phyloP scores from a whole-genome alignment of 495 filamentous ascomycete species.

The Neurospora cerealis region DNA sequence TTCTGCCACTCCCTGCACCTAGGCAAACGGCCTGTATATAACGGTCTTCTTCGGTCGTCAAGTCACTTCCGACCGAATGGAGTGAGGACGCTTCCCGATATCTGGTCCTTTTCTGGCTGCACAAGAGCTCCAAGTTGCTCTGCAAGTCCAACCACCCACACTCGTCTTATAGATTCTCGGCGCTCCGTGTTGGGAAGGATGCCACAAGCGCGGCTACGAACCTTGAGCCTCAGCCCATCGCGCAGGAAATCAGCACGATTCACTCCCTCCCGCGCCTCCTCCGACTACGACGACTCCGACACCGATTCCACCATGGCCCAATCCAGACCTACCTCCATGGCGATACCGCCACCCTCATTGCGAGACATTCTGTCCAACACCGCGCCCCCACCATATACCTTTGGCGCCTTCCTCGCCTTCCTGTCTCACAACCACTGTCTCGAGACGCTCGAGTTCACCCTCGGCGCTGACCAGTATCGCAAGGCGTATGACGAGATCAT shows the following conservation, averaged over 20 bases:
- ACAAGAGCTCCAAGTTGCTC: conserved; percentile 6
- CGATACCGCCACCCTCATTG: conserved; percentile 64
- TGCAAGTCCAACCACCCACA: background rate
- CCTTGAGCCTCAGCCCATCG: conserved; percentile 27
- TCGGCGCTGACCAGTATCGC: conserved; percentile 87
- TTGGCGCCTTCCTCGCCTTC: conserved; percentile 93
- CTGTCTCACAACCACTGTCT: conserved; percentile 96
- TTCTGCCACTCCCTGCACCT: conserved; percentile 15
- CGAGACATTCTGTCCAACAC: conserved; percentile 80
- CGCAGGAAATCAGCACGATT: conserved; percentile 27
- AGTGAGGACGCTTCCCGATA: conserved; percentile 12
- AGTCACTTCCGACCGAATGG: conserved; percentile 7
- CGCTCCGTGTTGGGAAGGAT: conserved; percentile 26
- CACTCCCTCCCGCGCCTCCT: conserved; percentile 26
- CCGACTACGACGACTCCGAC: conserved; percentile 32
- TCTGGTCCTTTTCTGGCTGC: conserved; percentile 4
- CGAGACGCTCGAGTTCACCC: conserved; percentile 93
- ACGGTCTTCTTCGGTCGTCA: background rate
- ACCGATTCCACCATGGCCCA: conserved; percentile 34
- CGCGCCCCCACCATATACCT: conserved; percentile 82
- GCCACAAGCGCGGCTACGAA: conserved; percentile 32
- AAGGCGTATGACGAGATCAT: conserved; percentile 57
- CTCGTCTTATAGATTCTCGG: background rate
- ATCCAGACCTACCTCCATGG: conserved; percentile 36
- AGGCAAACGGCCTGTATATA: conserved; percentile 10